phyloP scores from a whole-genome alignment of 306 rosid species.

The Comarum palustre region DNA sequence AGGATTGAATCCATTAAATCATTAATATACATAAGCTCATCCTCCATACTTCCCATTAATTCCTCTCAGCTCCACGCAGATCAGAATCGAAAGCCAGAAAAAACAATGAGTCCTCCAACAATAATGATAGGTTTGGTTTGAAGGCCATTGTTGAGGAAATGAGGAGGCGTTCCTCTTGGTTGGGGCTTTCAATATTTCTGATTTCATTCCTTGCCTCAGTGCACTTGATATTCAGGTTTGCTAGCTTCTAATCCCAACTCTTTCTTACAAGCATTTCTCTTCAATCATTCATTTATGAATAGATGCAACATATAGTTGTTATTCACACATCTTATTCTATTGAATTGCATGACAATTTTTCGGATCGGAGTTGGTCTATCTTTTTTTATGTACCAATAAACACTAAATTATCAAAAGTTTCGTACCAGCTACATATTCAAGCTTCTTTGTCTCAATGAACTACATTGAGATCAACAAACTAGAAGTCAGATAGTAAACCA shows the following conservation, averaged over 20 bases:
- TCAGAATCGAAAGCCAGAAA: neutral
- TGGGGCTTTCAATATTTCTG: constrained; percentile 38
- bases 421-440: no score
- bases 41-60: neutral
- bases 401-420: no score
- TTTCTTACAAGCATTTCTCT: neutral
- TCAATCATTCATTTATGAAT: no score
- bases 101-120: neutral
- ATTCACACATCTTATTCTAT: no score
- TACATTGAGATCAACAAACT: no score
- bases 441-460: no score
- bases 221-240: constrained; percentile 39
- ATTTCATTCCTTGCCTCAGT: constrained; percentile 31
- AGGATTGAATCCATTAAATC: no score
- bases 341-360: no score
- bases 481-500: no score
- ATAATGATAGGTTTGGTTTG: constrained; percentile 16
- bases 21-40: neutral
- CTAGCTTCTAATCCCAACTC: neutral
- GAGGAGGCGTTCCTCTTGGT: neutral
- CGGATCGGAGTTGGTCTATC: no score
- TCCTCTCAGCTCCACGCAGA: neutral
- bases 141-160: constrained; percentile 26
- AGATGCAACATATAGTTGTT: no score
- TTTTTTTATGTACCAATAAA: no score